A percentile compares a stretch with the other conserved stretches of the same genome.
Evolutionary conservation across 495 filamentous ascomycete genomes (phyloP).

Genomic region (Aspergillus asperescens): DNA sequence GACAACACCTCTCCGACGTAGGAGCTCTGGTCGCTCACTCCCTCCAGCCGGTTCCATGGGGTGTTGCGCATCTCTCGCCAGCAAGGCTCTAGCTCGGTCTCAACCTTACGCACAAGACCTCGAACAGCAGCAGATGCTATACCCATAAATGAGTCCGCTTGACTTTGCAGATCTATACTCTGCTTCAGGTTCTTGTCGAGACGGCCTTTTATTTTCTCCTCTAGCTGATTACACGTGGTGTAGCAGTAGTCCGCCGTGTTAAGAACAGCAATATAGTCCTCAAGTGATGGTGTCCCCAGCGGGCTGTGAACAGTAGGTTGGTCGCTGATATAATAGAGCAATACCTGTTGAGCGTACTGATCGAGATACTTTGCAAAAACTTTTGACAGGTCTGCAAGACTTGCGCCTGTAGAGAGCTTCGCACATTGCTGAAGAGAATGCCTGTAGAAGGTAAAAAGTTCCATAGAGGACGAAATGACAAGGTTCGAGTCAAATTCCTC

Average conservation of each 20-base stretch:
- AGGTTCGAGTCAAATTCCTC: conserved; percentile 88
- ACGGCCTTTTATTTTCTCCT: conserved; percentile 87
- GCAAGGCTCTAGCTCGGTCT: conserved; percentile 71
- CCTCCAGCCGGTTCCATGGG: conserved; percentile 91
- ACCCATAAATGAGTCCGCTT: conserved; percentile 92
- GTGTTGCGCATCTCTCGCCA: conserved; percentile 98
- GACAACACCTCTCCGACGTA: conserved; percentile 79
- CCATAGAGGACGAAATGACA: conserved; percentile 91
- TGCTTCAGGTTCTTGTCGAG: conserved; percentile 72
- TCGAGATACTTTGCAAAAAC: conserved; percentile 91
- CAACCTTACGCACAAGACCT: conserved; percentile 75
- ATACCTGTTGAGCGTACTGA: conserved; percentile 89
- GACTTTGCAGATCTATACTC: conserved; percentile 81
- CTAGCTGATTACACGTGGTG: conserved; percentile 80
- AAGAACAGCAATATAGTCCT: conserved; percentile 78
- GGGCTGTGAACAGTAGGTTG: conserved; percentile 45
- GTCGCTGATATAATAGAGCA: conserved; percentile 71
- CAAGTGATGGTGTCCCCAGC: conserved; percentile 53
- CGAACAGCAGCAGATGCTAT: conserved; percentile 85
- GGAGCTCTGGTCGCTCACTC: conserved; percentile 89
- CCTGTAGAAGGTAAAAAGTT: conserved; percentile 95
- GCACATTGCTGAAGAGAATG: conserved; percentile 88
- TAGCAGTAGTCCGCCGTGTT: conserved; percentile 99
- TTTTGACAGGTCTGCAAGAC: conserved; percentile 77
- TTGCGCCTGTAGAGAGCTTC: conserved; percentile 84